Base-by-base conservation (phyloP, 163 green algal genomes). In the Trebouxia gelatinosa region DNA sequence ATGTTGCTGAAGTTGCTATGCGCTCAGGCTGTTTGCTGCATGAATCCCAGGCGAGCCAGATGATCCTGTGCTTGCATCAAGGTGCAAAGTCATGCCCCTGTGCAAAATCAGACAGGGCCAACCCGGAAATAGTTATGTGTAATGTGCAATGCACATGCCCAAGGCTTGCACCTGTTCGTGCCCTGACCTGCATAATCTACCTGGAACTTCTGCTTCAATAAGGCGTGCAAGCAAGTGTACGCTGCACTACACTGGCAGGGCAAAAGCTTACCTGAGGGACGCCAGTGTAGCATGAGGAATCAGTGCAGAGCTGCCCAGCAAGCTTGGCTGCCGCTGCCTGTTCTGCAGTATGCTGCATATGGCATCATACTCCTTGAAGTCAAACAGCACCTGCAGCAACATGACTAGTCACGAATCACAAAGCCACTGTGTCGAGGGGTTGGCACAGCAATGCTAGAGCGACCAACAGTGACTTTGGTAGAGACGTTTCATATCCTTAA, bases 291-390 rank as follows among this genome's bases (percentile, higher is more conserved):
- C 51, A 23, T 34, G 26, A 31, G 82, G 78, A 21, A 82, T 78
- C 37, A 80, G 31, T 34, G 58, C 66, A 26, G 29, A 81, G 37
- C 32, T 59, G 38, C 38, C 57, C 3, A 84, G 51, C 68, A 85
- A 50, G 21, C 54, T 57, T 17, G 72, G 43, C 32, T 62, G 61
- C 21, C 29, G 48, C 59, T 57, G 50, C 71, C 34, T 35, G 75
- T 65, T 77, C 16, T 62, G 62, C 59, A 94, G 81, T 4, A 48
- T 58, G 3, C 9, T 48, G 29, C 75, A 68, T 37, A 93, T 79
- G n/a, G 65, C 19, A 66, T 92, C 84, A 74, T 93, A 92, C 3
- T 82, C 43, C 0, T 32, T 23, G 31, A 92, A 72, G 1, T 78
- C 81, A 38, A 93, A 90, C 38, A 79, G 26, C 59, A 92, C 65